A percentile compares a stretch with the other conserved stretches of the same genome.
phyloP scores from a whole-genome alignment of 176 grass and related monocot species.

The Miscanthus lutarioriparius region DNA sequence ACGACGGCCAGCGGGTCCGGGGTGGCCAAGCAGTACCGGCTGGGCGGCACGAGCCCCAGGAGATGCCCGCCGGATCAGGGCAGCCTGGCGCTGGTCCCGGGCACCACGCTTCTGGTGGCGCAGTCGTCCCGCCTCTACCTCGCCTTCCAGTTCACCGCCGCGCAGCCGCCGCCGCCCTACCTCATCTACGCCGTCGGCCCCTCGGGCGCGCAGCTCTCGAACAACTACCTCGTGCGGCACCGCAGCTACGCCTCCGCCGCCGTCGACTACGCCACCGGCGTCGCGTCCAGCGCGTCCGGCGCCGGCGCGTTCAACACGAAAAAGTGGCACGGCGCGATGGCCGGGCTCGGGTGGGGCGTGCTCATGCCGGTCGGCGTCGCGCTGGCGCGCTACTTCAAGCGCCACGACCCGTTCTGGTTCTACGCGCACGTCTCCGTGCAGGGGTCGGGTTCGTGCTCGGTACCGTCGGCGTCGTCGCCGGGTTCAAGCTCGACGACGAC shows the following conservation, averaged over 20 bases:
- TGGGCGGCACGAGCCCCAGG: constrained; percentile 45
- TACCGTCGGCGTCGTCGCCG: constrained; percentile 34
- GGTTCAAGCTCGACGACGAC: constrained; percentile 59
- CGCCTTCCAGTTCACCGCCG: constrained; percentile 53
- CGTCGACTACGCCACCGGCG: constrained; percentile 53
- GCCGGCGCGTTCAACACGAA: not conserved
- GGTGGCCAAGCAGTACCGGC: constrained; percentile 59
- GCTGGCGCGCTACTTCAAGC: constrained; percentile 65
- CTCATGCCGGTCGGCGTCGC: constrained; percentile 62
- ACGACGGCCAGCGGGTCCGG: constrained; percentile 33
- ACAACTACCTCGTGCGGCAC: constrained; percentile 47
- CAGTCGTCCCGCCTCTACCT: constrained; percentile 57
- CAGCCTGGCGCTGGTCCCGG: constrained; percentile 40
- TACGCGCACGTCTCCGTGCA: constrained; percentile 73
- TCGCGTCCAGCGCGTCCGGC: not conserved
- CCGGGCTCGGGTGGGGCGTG: constrained; percentile 58
- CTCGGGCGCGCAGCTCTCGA: constrained; percentile 27
- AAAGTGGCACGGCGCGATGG: constrained; percentile 59
- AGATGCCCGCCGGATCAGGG: constrained; percentile 64
- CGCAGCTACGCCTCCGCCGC: constrained; percentile 35
- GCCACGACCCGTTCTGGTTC: constrained; percentile 67
- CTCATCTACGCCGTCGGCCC: constrained; percentile 74
- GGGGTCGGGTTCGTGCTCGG: constrained; percentile 61
- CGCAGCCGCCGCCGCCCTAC: constrained; percentile 26
- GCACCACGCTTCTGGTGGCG: constrained; percentile 49